A percentile compares a stretch with the other conserved stretches of the same genome.
phyloP scores from a whole-genome alignment of 1,139 yeast genomes.

The Candida tunisiensis region DNA sequence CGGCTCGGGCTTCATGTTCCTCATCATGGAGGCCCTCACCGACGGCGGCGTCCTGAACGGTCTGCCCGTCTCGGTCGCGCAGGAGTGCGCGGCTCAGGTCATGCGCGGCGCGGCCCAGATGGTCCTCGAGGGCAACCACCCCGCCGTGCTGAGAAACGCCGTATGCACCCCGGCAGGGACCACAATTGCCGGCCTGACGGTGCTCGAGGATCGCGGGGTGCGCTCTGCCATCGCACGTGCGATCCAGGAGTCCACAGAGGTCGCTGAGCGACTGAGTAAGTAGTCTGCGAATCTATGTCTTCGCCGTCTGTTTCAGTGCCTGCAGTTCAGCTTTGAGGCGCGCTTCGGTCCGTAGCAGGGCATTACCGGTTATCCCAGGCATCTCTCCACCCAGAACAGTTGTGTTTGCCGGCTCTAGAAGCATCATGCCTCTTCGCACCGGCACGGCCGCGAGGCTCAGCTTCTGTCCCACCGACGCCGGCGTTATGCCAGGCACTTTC shows the following conservation, averaged over 20 bases:
- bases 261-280: conserved; percentile 57
- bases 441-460: background rate
- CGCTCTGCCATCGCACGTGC: conserved; percentile 80
- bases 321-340: background rate
- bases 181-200: conserved; percentile 87
- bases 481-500: background rate
- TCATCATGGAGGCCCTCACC: conserved; percentile 80
- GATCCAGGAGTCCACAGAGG: conserved; percentile 76
- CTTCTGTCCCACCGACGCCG: background rate
- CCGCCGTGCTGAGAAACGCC: conserved; percentile 76
- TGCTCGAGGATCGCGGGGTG: conserved; percentile 83
- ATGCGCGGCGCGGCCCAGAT: conserved; percentile 93
- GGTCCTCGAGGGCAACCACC: conserved; percentile 67
- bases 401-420: background rate
- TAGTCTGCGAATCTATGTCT: background rate
- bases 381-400: background rate
- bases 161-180: conserved; percentile 99
- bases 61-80: conserved; percentile 69
- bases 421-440: background rate
- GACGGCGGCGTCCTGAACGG: conserved; percentile 97
- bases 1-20: conserved; percentile 87
- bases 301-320: background rate
- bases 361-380: background rate
- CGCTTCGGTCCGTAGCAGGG: too few species aligned
- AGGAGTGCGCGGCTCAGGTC: conserved; percentile 86